Evolutionary conservation across 441 rosid genomes (phyloP).

Genomic region (Erodium moschatum): DNA sequence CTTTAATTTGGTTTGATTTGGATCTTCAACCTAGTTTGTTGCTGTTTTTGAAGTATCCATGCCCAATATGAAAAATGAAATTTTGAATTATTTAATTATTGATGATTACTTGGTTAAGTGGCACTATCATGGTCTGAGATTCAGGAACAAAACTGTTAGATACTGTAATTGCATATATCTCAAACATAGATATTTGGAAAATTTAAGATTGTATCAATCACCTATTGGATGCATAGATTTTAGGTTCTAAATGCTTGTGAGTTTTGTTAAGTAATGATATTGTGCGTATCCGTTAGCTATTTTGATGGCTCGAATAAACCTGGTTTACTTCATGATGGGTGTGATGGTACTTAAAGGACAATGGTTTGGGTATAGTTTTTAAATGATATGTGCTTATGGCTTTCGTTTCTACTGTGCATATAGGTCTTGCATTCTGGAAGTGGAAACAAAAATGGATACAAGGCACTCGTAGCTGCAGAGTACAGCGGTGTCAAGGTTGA

Average conservation of each 20-base stretch:
- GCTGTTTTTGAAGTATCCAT: neutral
- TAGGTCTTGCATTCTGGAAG: constrained; percentile 14
- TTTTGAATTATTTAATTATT: neutral
- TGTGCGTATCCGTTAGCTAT: neutral
- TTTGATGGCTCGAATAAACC: neutral
- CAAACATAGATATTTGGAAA: neutral
- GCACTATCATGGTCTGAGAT: neutral
- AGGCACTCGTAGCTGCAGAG: constrained; percentile 26
- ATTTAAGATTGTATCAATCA: neutral
- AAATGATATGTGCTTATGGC: neutral
- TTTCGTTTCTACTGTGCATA: neutral
- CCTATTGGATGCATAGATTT: neutral
- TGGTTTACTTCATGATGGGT: too few species aligned
- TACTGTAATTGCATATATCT: neutral
- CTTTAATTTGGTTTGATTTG: neutral
- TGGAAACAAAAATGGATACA: constrained; percentile 16
- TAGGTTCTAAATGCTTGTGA: too few species aligned
- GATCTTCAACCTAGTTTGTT: neutral
- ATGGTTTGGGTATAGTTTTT: neutral
- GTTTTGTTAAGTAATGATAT: too few species aligned
- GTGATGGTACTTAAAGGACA: neutral
- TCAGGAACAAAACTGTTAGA: too few species aligned
- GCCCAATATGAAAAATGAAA: too few species aligned
- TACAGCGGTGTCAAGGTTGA: constrained; percentile 28
- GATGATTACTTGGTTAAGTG: neutral